Base-by-base conservation (phyloP, 306 rosid species). In the Vigna mungo region DNA sequence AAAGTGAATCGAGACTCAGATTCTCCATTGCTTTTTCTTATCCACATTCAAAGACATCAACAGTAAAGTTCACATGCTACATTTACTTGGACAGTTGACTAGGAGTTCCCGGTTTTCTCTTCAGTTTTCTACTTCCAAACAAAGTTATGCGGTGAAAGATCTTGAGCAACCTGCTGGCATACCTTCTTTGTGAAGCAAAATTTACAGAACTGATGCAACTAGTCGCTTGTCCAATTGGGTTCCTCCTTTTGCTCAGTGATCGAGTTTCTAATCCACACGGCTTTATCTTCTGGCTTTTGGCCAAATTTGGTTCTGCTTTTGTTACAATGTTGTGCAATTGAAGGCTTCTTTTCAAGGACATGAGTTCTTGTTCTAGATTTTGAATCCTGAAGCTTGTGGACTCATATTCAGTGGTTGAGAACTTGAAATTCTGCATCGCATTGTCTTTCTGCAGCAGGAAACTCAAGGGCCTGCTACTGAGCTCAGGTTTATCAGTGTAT, bases 331-430 rank as follows among this genome's bases (percentile, higher is more conserved):
- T 83, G 70, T 90, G 90, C 86, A 91, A 52, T 11, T 88, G 87
- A 68, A 93, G 85, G 78, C 83, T 93, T 56, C 56, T 85, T 82
- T 93, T 91, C 91, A 93, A 78, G 21, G 91, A 76, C 83, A 82
- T 66, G 76, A 93, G 87, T 78, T 91, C 97, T 77, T 90, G 90
- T 61, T 93, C 94, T 56, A 93, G 96, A 53, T 54, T 90, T 72
- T 91, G 97, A 43, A 91, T 89, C 68, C 96, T 89, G 83, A 93
- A 90, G 88, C 97, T 91, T 37, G 98, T 91, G 6, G 97, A 90
- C 84, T 91, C 97, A 34, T 83, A 88, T 62, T 93, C 96, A 39
- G 87, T 78, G 37, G 85, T 84, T 0, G 92, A 78, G 25, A 85
- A 51, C 78, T 93, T 90, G 63, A 80, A 80, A 46, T 80, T 82